Conservation (phyloP, 225 moss, liverwort and hornwort genomes). For the Marchantia paleacea region DNA sequence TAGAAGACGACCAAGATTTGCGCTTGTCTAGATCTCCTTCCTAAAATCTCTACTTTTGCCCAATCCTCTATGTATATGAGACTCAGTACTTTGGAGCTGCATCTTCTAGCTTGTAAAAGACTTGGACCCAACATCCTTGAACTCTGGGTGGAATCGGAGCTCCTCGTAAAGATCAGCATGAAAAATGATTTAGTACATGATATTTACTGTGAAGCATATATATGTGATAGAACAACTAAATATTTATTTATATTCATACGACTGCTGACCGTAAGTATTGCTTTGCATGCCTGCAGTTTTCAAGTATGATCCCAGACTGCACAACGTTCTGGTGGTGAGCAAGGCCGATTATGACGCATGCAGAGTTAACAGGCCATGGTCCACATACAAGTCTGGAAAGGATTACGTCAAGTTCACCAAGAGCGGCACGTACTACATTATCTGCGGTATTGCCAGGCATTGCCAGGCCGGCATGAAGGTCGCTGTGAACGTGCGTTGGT, state of each 20-base stretch:
- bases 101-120: no score
- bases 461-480: slow-evolving; percentile 33
- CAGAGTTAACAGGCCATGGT: background rate
- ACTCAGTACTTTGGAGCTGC: no score
- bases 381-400: slow-evolving; percentile 15
- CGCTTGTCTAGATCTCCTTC: no score
- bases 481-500: slow-evolving; percentile 21
- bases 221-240: background rate
- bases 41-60: no score
- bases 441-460: slow-evolving; percentile 27
- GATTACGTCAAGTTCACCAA: slow-evolving; percentile 19
- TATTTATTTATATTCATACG: background rate
- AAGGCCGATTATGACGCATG: slow-evolving; percentile 11
- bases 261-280: no score
- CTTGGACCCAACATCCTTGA: background rate
- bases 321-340: slow-evolving; percentile 32
- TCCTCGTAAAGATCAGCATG: background rate
- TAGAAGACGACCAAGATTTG: no score
- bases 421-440: slow-evolving; percentile 32
- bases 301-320: slow-evolving; percentile 13
- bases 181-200: no score
- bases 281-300: slow-evolving; percentile 21
- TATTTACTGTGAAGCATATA: background rate
- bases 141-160: background rate
- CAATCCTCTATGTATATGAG: no score